Percentiles rank a stretch among this genome's conserved stretches.
Evolutionary conservation across 768 basidiomycete species (phyloP).

Genomic region (Chlorophyllum brunneum): DNA sequence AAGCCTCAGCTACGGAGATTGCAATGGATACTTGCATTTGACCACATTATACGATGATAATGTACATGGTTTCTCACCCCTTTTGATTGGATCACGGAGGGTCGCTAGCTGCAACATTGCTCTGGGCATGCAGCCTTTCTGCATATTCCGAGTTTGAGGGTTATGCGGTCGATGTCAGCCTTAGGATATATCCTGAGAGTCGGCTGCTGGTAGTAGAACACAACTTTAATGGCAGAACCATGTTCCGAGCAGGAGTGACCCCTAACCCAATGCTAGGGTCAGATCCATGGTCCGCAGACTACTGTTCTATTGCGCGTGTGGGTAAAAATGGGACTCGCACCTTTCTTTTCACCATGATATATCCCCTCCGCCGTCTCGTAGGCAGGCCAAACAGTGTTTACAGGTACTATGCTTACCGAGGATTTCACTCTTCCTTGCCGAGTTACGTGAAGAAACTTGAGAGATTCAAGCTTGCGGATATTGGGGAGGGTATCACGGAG

Average conservation of each 20-base stretch:
- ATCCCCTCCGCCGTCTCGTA: constrained; percentile 9
- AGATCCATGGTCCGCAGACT: constrained; percentile 7
- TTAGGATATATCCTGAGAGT: too few relatives aligned
- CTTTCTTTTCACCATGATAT: constrained; percentile 9
- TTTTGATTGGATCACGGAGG: too few relatives aligned
- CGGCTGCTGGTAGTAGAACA: too few relatives aligned
- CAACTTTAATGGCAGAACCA: too few relatives aligned
- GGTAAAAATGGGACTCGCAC: neutral
- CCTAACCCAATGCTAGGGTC: constrained; percentile 12
- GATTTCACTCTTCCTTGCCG: constrained; percentile 3
- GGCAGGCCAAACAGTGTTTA: neutral
- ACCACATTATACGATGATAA: too few relatives aligned
- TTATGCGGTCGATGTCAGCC: too few relatives aligned
- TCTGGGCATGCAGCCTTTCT: too few relatives aligned
- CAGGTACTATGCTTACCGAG: constrained; percentile 1
- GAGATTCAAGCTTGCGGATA: constrained; percentile 77
- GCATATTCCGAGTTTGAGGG: too few relatives aligned
- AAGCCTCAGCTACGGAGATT: too few relatives aligned
- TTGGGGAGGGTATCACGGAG: constrained; percentile 90
- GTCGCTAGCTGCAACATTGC: too few relatives aligned
- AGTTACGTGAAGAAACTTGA: constrained; percentile 21
- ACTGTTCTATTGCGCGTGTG: neutral
- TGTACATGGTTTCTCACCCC: too few relatives aligned
- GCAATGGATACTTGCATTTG: too few relatives aligned
- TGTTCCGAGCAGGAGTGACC: neutral